Percentiles rank a stretch among this genome's conserved stretches.
phyloP scores from a whole-genome alignment of 1,139 yeast species.

The Saccharomyces pastorianus region DNA sequence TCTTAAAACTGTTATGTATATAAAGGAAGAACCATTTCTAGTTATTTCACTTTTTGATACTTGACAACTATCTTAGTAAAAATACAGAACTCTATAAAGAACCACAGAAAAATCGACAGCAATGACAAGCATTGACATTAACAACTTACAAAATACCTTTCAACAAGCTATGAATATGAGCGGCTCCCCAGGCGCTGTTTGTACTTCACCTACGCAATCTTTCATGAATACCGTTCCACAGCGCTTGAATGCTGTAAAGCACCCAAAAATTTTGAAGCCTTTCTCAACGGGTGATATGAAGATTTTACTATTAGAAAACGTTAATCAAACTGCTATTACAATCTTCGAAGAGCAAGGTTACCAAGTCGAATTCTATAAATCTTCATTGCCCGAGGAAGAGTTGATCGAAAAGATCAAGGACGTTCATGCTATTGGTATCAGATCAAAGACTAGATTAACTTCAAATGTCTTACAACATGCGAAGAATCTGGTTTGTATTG shows the following conservation, averaged over 20 bases:
- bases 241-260: conserved; percentile 35
- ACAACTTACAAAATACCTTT: conserved; percentile 45
- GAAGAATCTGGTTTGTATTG: conserved; percentile 79
- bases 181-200: conserved; percentile 59
- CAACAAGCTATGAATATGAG: conserved; percentile 40
- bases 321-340: conserved; percentile 82
- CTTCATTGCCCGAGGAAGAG: conserved; percentile 86
- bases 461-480: conserved; percentile 76
- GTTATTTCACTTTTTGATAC: background rate
- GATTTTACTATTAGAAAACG: conserved; percentile 83
- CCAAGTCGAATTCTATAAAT: conserved; percentile 90
- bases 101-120: background rate
- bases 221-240: conserved; percentile 34
- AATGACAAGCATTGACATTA: conserved; percentile 39
- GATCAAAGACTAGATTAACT: conserved; percentile 90
- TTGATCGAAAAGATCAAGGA: conserved; percentile 87
- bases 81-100: background rate
- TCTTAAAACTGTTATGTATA: background rate
- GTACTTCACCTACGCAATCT: conserved; percentile 48
- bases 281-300: conserved; percentile 61
- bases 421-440: conserved; percentile 94
- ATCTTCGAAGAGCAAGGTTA: conserved; percentile 85
- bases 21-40: background rate
- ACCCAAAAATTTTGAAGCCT: conserved; percentile 39
- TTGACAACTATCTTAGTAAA: background rate